phyloP scores from a whole-genome alignment of 2,329 filamentous ascomycete species.

The Clarireedia paspali region DNA sequence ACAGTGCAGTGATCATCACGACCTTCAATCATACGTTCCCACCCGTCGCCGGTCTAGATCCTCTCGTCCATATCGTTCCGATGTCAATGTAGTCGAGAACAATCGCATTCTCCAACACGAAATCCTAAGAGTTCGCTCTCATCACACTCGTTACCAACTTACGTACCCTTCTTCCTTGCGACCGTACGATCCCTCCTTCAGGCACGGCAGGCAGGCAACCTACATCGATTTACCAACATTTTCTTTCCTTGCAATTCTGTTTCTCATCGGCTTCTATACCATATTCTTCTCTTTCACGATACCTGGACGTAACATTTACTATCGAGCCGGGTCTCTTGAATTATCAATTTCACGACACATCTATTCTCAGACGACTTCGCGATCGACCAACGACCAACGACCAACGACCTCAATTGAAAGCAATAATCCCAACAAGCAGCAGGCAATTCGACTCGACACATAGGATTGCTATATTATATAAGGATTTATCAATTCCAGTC shows the following conservation, averaged over 20 bases:
- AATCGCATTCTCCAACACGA: not conserved
- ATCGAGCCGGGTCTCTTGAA: not conserved
- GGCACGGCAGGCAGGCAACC: not conserved
- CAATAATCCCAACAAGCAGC: no score
- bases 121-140: not conserved
- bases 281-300: not conserved
- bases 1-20: not conserved
- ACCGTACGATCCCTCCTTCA: not conserved
- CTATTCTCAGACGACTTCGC: no score
- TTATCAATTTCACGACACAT: no score
- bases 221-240: no score
- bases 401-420: no score
- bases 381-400: no score
- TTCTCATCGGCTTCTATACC: not conserved
- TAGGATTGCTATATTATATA: no score
- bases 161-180: not conserved
- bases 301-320: not conserved
- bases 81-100: not conserved
- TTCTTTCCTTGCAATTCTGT: not conserved
- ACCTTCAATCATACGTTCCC: not conserved
- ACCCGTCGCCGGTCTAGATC: not conserved
- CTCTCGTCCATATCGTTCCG: not conserved
- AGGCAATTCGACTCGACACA: no score
- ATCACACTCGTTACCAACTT: not conserved
- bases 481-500: no score